Base-by-base conservation (phyloP, 441 rosid genomes). In the Adansonia rubrostipa region DNA sequence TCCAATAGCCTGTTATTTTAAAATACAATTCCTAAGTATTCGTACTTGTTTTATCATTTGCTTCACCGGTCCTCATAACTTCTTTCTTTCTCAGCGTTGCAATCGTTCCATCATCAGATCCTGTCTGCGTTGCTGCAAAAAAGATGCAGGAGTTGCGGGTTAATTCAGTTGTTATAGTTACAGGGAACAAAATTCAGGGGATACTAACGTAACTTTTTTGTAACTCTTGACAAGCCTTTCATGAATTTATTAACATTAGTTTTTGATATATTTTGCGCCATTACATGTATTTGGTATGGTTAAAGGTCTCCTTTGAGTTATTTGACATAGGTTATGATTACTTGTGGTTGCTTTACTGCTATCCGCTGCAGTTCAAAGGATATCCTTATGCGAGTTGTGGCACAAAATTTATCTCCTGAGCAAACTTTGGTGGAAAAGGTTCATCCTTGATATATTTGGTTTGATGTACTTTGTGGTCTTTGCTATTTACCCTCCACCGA, bases 381-480 rank as follows among this genome's bases (percentile, higher is more conserved):
- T 87, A 92, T 96, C 78, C 94, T 96, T 9, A 91, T 94, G 95
- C 91, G 98, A 66, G 99, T 94, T 62, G 99, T 96, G 77, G 97
- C 99, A 1, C 98, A 92, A 81, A 96, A 91, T 80, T 86, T 94
- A 67, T 92, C 98, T 77, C 99, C 99, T 9, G 98, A 91, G 65
- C 77, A 88, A 62, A 96, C 99, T 78, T 84, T 84, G 53, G 96
- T 94, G 36, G 98, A 95, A 87, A 95, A 93, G 92, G 97, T 92
- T 53, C 33, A 64, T 75, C 20, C 5, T 53, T 54, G 50, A 15
- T 5, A 24, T 44, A 40, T 19, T 57, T 71, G 40, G 24, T 68
- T 50, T 66, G 8, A n/a, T 53, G 6, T 61, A 50, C 71, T 70
- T 11, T 66, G 15, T 22, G 58, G 47, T 75, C 54, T 54, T 72